Conservation (phyloP, 1,284 basidiomycete genomes). For the Pisolithus thermaeus region DNA sequence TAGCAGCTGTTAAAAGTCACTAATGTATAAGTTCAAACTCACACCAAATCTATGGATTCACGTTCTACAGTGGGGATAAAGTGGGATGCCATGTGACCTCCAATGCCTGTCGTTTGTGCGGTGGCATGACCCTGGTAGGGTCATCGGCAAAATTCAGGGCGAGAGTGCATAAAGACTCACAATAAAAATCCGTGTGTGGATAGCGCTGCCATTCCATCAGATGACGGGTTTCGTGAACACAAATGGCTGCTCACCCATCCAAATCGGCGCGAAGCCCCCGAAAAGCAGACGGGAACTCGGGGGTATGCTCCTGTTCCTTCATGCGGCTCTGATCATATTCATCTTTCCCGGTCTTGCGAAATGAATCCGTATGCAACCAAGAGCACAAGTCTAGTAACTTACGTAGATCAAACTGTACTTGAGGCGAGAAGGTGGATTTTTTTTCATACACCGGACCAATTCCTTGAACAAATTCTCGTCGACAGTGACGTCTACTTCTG, state of each 20-base stretch:
- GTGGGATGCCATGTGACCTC: too few species aligned
- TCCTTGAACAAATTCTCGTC: constrained; percentile 73
- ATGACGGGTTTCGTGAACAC: too few species aligned
- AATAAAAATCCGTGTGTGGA: too few species aligned
- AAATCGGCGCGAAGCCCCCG: too few species aligned
- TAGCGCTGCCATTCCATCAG: too few species aligned
- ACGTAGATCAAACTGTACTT: constrained; percentile 87
- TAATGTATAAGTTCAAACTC: constrained; percentile 23
- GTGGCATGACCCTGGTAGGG: too few species aligned
- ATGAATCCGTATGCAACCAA: background rate
- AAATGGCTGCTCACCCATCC: too few species aligned
- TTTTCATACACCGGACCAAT: constrained; percentile 91
- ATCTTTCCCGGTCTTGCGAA: constrained; percentile 73
- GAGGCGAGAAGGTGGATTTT: constrained; percentile 79
- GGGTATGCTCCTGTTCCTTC: too few species aligned
- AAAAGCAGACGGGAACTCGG: constrained; percentile 17
- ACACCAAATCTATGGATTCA: constrained; percentile 38
- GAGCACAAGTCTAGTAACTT: background rate
- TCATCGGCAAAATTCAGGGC: too few species aligned
- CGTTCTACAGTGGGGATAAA: too few species aligned
- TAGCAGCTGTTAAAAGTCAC: constrained; percentile 3
- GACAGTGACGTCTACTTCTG: constrained; percentile 71
- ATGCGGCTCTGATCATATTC: constrained; percentile 61
- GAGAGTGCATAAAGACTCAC: too few species aligned
- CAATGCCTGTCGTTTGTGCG: too few species aligned